phyloP scores from a whole-genome alignment of 2,329 filamentous ascomycete species.

The Nigrospora sphaerica region DNA sequence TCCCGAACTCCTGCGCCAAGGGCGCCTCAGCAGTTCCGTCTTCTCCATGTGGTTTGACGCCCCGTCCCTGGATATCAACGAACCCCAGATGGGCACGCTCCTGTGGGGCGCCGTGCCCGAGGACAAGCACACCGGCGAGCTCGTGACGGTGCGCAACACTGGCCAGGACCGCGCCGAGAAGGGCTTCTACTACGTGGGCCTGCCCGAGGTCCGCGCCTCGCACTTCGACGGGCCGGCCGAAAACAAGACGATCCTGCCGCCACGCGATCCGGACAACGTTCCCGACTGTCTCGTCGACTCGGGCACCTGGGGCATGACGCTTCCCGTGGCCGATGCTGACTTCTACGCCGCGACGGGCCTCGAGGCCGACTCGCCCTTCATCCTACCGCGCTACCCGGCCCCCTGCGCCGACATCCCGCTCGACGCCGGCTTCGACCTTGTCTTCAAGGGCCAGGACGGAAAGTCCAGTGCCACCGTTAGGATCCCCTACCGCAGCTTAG shows the following conservation, averaged over 20 bases:
- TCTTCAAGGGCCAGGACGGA: neutral
- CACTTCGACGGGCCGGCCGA: neutral
- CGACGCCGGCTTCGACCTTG: neutral
- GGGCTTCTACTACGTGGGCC: constrained; percentile 3
- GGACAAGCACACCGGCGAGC: neutral
- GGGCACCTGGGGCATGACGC: constrained; percentile 1
- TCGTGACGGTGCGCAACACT: neutral
- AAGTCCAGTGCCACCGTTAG: neutral
- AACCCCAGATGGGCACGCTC: constrained; percentile 2
- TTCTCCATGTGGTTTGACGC: constrained; percentile 4
- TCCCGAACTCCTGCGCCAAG: neutral
- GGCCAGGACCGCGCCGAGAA: neutral
- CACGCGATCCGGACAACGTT: neutral
- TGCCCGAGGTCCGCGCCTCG: neutral
- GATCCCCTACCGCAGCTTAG: constrained; percentile 4
- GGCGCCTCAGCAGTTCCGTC: neutral
- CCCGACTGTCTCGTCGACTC: constrained; percentile 4
- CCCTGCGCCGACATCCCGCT: constrained; percentile 1
- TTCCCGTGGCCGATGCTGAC: neutral
- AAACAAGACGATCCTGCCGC: neutral
- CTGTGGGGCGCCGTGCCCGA: neutral
- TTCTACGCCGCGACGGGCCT: constrained; percentile 1
- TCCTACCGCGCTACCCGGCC: neutral
- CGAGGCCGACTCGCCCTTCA: neutral
- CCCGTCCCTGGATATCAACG: constrained; percentile 1